Evolutionary conservation across 371 early-diverging fungal species (phyloP).

Genomic region (Apophysomyces elegans): DNA sequence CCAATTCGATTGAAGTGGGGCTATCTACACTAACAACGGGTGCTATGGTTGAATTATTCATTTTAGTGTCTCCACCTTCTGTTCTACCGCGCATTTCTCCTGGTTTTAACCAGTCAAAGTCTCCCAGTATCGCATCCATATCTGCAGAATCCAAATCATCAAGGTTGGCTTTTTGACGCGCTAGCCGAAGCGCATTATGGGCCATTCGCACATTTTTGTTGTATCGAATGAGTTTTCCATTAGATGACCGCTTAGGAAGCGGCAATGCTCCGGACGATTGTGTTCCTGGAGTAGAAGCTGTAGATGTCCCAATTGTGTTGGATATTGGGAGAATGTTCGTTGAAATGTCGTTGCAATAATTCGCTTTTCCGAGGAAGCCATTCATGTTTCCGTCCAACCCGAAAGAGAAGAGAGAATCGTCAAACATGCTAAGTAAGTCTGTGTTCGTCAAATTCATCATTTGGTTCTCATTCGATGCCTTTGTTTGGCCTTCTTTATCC

Average conservation of each 20-base stretch:
- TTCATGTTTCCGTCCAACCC: slow-evolving; percentile 1
- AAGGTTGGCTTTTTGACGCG: slow-evolving; percentile 27
- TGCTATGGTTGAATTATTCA: background rate
- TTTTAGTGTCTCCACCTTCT: background rate
- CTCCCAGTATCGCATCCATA: background rate
- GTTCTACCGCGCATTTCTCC: background rate
- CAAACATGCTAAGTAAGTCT: background rate
- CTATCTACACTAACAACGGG: background rate
- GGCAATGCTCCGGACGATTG: background rate
- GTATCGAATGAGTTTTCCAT: slow-evolving; percentile 49
- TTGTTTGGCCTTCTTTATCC: slow-evolving; percentile 14
- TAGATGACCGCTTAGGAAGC: slow-evolving; percentile 39
- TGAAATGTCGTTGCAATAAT: slow-evolving; percentile 8
- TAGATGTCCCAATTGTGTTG: background rate
- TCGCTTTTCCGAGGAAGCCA: background rate
- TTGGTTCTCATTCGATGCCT: background rate
- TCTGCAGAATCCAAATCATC: background rate
- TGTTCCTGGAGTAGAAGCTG: background rate
- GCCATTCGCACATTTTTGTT: slow-evolving; percentile 45
- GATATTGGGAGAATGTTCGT: slow-evolving; percentile 12
- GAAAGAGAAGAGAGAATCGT: background rate
- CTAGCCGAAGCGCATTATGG: slow-evolving; percentile 40
- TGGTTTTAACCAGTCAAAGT: background rate
- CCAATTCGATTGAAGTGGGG: slow-evolving; percentile 8
- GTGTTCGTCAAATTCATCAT: background rate